These are phyloP conservation scores for Coemansia javaensis DNA, from an alignment of 192 early-diverging fungal genomes.

Conservation along the genomic window DNA sequence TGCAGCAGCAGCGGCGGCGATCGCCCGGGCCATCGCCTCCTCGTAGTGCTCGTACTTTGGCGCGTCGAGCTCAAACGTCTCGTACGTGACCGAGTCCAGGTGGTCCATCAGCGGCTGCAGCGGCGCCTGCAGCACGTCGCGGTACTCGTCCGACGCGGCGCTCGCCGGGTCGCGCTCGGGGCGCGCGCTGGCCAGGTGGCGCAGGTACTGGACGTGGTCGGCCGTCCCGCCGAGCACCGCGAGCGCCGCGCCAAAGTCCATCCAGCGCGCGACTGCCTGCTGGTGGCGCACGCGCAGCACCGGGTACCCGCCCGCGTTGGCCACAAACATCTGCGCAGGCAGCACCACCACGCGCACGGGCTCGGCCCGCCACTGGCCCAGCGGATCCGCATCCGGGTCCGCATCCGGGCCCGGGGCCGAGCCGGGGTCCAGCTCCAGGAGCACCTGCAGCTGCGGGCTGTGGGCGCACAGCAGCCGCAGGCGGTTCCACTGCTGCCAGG, in stretches of 20 bases:
- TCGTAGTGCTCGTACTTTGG: slow-evolving; percentile 94
- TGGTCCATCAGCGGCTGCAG: slow-evolving; percentile 94
- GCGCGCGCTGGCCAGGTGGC: slow-evolving; percentile 61
- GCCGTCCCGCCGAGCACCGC: slow-evolving; percentile 10
- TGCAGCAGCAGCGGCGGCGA: slow-evolving; percentile 44
- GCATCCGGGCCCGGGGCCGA: slow-evolving; percentile 13
- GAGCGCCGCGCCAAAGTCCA: slow-evolving; percentile 29
- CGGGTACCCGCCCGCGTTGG: slow-evolving; percentile 80
- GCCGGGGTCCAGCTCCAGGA: slow-evolving; percentile 56
- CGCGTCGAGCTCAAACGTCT: slow-evolving; percentile 93
- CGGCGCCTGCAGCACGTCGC: slow-evolving; percentile 84
- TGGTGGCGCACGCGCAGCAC: slow-evolving; percentile 82
- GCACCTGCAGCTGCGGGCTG: slow-evolving; percentile 54
- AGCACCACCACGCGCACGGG: slow-evolving; percentile 77
- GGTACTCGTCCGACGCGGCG: slow-evolving; percentile 65
- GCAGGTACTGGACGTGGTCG: slow-evolving; percentile 62
- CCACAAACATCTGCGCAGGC: slow-evolving; percentile 65
- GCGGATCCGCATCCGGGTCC: no score
- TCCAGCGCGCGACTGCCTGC: slow-evolving; percentile 26
- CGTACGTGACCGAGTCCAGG: slow-evolving; percentile 88
- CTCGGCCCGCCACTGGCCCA: slow-evolving; percentile 86
- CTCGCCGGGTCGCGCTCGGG: slow-evolving; percentile 49
- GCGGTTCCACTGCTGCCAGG: slow-evolving; percentile 79
- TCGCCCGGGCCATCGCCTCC: slow-evolving; percentile 57
- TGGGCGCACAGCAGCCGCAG: slow-evolving; percentile 68